Conservation (phyloP, 805 yeast genomes). For the Yarrowia osloensis region DNA sequence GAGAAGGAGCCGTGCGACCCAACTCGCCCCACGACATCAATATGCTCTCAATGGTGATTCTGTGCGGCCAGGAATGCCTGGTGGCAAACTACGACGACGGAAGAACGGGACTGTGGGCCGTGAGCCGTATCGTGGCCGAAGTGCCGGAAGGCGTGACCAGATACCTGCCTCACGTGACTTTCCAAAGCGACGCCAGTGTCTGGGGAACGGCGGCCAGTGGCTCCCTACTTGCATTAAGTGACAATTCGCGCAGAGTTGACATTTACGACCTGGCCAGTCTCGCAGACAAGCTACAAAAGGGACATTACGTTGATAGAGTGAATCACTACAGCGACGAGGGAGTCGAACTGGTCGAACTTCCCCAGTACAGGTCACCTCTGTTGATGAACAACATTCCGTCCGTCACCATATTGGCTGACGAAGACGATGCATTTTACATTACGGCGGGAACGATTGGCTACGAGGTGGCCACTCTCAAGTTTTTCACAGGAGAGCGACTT, state of each 20-base stretch:
- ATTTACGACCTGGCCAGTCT: neutral
- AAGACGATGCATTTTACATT: conserved; percentile 1
- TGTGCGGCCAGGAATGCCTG: conserved; percentile 14
- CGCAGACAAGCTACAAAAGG: neutral
- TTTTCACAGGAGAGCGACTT: conserved; percentile 5
- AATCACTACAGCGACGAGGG: neutral
- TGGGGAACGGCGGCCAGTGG: conserved; percentile 8
- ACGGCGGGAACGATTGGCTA: conserved; percentile 17
- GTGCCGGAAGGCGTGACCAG: neutral
- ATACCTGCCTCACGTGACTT: conserved; percentile 17
- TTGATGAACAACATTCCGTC: conserved; percentile 16
- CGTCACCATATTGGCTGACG: neutral
- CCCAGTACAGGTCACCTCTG: conserved; percentile 1
- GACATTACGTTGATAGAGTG: conserved; percentile 1
- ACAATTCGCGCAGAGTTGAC: conserved; percentile 13
- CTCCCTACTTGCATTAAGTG: conserved; percentile 17
- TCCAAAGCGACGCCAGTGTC: conserved; percentile 8
- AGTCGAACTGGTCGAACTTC: neutral
- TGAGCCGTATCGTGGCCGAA: neutral
- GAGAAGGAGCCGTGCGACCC: conserved; percentile 4
- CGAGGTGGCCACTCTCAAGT: conserved; percentile 17
- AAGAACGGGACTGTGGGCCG: conserved; percentile 10
- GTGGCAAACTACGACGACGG: conserved; percentile 12
- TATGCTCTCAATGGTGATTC: neutral
- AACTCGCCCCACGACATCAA: conserved; percentile 22